A percentile compares a stretch with the other conserved stretches of the same genome.
Conservation (phyloP, 495 filamentous ascomycete species). For the Tuber brumale region DNA sequence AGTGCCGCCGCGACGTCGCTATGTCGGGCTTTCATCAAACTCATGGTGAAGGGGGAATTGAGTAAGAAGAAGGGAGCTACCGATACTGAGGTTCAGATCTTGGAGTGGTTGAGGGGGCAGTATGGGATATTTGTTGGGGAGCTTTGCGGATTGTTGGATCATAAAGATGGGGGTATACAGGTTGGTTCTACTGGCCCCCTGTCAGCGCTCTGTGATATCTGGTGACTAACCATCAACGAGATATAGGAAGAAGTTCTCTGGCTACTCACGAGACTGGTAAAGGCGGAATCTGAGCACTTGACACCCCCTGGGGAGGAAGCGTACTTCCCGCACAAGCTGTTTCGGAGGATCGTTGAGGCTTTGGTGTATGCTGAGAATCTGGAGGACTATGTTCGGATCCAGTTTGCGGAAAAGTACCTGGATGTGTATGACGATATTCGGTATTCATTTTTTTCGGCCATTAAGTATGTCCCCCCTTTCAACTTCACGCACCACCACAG, state of each 20-base stretch:
- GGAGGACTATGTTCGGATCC: slow-evolving; percentile 54
- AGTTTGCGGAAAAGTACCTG: slow-evolving; percentile 70
- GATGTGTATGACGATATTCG: slow-evolving; percentile 76
- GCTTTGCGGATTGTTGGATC: slow-evolving; percentile 52
- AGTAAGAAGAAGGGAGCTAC: slow-evolving; percentile 55
- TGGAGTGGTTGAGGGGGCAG: slow-evolving; percentile 70
- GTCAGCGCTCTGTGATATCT: slow-evolving; percentile 11
- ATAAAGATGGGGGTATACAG: slow-evolving; percentile 48
- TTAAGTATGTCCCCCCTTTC: slow-evolving; percentile 53
- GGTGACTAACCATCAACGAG: slow-evolving; percentile 43
- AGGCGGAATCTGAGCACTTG: slow-evolving; percentile 62
- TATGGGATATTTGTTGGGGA: slow-evolving; percentile 61
- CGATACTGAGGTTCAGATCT: slow-evolving; percentile 66
- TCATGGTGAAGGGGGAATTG: slow-evolving; percentile 70
- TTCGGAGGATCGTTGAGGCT: slow-evolving; percentile 56
- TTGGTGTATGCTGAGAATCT: slow-evolving; percentile 53
- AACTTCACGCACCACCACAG: neutral
- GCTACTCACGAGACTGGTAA: slow-evolving; percentile 74
- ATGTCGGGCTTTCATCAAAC: slow-evolving; percentile 79
- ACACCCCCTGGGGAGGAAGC: slow-evolving; percentile 53
- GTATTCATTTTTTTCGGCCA: slow-evolving; percentile 66
- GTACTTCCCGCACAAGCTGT: slow-evolving; percentile 58
- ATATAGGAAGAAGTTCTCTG: slow-evolving; percentile 49
- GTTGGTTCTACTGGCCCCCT: slow-evolving; percentile 22
- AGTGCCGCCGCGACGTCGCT: slow-evolving; percentile 63